Percentiles rank a stretch among this genome's conserved stretches.
Conservation (phyloP, 805 yeast species). For the Wickerhamomyces sydowiorum region DNA sequence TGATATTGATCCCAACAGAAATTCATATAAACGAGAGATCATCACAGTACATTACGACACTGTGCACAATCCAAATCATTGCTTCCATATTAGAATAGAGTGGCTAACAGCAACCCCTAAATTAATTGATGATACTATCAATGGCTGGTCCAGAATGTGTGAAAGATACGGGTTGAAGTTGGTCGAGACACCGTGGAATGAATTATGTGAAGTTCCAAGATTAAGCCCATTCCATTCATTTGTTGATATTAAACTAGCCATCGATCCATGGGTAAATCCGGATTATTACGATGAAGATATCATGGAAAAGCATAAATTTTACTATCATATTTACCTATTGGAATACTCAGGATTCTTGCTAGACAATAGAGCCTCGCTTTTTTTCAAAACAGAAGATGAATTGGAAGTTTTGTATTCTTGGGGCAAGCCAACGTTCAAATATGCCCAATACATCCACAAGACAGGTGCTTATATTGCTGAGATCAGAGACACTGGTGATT, state of each 20-base stretch:
- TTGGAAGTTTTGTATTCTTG: constrained; percentile 80
- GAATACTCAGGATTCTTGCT: constrained; percentile 67
- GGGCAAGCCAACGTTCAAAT: constrained; percentile 81
- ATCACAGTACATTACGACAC: constrained; percentile 84
- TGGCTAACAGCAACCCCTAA: constrained; percentile 92
- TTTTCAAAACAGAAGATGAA: constrained; percentile 42
- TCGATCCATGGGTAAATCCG: constrained; percentile 67
- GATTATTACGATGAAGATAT: constrained; percentile 41
- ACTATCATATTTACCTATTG: constrained; percentile 72
- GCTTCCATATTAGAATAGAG: constrained; percentile 85
- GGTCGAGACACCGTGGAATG: constrained; percentile 91
- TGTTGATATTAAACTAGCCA: constrained; percentile 56
- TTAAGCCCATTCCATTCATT: constrained; percentile 87
- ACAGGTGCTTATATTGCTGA: constrained; percentile 91
- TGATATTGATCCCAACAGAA: constrained; percentile 68
- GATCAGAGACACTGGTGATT: constrained; percentile 68
- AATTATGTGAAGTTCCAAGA: constrained; percentile 68
- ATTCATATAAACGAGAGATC: constrained; percentile 73
- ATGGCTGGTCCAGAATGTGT: constrained; percentile 74
- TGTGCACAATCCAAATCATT: constrained; percentile 91
- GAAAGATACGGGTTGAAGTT: constrained; percentile 76
- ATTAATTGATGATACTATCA: constrained; percentile 71
- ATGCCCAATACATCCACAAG: constrained; percentile 83
- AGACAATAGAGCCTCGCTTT: constrained; percentile 72
- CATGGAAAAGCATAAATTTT: constrained; percentile 49